Evolutionary conservation across 73 alveolate genomes (phyloP).

Genomic region (Diophrys appendiculata): DNA sequence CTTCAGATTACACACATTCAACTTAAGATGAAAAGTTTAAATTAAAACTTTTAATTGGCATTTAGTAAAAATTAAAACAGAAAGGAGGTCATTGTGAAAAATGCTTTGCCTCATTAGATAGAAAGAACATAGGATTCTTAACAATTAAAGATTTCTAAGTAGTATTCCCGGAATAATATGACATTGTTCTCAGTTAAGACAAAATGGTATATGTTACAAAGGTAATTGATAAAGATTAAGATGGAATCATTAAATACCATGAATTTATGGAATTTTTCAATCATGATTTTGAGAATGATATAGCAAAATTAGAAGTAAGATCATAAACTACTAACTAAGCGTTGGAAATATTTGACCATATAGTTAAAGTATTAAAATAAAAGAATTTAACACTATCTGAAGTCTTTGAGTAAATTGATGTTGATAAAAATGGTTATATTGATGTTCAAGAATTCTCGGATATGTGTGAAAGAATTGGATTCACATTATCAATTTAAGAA

Average conservation of each 20-base stretch:
- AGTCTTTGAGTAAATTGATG: conserved; percentile 52
- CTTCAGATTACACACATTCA: background rate
- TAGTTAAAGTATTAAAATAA: conserved; percentile 29
- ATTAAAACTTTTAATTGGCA: conserved; percentile 28
- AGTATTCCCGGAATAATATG: conserved; percentile 17
- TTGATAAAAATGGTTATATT: conserved; percentile 43
- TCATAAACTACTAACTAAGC: conserved; percentile 3
- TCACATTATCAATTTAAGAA: conserved; percentile 35
- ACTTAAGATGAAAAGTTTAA: background rate
- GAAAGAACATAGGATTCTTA: conserved; percentile 21
- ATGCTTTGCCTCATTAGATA: conserved; percentile 28
- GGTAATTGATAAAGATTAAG: conserved; percentile 37
- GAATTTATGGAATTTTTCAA: conserved; percentile 44
- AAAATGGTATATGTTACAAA: conserved; percentile 26
- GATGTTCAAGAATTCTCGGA: conserved; percentile 50
- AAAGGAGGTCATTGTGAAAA: conserved; percentile 2
- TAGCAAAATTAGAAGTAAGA: conserved; percentile 9
- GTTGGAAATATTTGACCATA: conserved; percentile 53
- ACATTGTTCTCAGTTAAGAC: conserved; percentile 35
- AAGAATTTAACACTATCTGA: conserved; percentile 42
- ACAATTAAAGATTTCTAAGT: conserved; percentile 31
- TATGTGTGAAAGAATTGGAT: conserved; percentile 51
- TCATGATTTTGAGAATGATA: conserved; percentile 11
- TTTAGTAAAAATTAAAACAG: conserved; percentile 28
- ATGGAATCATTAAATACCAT: conserved; percentile 36